Evolutionary conservation across 176 grass and related monocot species (phyloP).

Genomic region (Hordeum marinum): DNA sequence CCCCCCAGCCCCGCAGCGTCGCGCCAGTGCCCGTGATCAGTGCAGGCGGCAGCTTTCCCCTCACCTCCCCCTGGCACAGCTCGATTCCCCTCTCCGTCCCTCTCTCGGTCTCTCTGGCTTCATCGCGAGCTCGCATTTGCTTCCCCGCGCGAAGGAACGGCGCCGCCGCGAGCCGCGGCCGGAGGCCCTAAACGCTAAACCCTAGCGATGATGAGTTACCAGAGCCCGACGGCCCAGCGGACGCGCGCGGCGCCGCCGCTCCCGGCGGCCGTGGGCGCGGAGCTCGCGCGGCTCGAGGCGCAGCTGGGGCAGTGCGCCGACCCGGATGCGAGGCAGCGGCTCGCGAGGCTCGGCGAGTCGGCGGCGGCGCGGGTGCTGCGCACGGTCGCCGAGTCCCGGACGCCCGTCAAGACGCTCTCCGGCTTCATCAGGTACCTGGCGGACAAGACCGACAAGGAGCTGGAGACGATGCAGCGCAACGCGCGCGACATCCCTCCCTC

Average conservation of each 20-base stretch:
- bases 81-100: not conserved
- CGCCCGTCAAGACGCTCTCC: not conserved
- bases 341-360: constrained; percentile 15
- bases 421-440: constrained; percentile 12
- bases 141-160: not conserved
- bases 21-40: not conserved
- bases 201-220: not conserved
- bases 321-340: not conserved
- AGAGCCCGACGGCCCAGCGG: not conserved
- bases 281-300: constrained; percentile 16
- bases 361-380: constrained; percentile 14
- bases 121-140: not conserved
- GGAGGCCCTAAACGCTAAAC: not conserved
- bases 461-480: constrained; percentile 18
- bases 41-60: not conserved
- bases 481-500: constrained; percentile 9
- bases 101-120: not conserved
- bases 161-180: not conserved
- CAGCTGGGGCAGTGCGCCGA: not conserved
- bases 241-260: not conserved
- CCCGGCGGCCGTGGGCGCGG: not conserved
- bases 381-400: not conserved
- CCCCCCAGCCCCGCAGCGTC: not conserved
- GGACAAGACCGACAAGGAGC: not conserved
- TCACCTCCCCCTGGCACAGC: not conserved